Evolutionary conservation across 2,329 filamentous ascomycete species (phyloP), one percentile per base, ranked within the genome.

Genomic region (Cladophialophora yegresii): DNA sequence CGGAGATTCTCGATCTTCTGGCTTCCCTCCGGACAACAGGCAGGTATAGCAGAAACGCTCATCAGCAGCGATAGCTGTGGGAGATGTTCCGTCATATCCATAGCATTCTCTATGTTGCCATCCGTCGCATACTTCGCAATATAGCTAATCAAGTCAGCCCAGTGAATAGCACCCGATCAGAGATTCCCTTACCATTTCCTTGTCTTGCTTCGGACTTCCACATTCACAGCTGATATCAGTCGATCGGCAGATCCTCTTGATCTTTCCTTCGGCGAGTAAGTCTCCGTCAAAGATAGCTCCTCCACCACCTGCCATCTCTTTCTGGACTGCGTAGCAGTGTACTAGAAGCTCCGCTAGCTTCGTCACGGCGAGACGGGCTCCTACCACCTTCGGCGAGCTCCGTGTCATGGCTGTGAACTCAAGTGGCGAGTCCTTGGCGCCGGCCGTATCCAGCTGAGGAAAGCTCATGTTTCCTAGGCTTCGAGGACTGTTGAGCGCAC

Each of bases 41-140:
- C 66, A 68, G 20, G 54, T 66, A 43, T 68, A 68, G 50, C 66
- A 68, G 43, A 64, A 58, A 20, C 63, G 61, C 32, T 67, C 60
- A 12, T 22, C 12, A 32, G 55, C 32, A 33, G n/a, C 13, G 6
- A 55, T 33, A 32, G 20, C 6, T 23, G 33, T 6, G 6, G 47
- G 3, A 26, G 33, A 26, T 30, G 8, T 30, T 32, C 54, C 45
- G 43, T 54, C 54, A 33, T 45, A 55, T 33, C 66, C 66, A 43
- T 68, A 68, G 64, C 66, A 68, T 40, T 59, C 33, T 20, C 22
- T 28, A 53, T 68, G 66, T 45, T 68, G 66, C 58, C 58, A 64
- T n/a, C 32, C 22, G 50, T 62, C 64, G 28, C 66, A 68, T 36
- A 67, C 49, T 12, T 67, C 60, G 43, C 66, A 68, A 22, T 30